Base-by-base conservation (phyloP, 2,329 filamentous ascomycete genomes). In the Thelonectria rubi region DNA sequence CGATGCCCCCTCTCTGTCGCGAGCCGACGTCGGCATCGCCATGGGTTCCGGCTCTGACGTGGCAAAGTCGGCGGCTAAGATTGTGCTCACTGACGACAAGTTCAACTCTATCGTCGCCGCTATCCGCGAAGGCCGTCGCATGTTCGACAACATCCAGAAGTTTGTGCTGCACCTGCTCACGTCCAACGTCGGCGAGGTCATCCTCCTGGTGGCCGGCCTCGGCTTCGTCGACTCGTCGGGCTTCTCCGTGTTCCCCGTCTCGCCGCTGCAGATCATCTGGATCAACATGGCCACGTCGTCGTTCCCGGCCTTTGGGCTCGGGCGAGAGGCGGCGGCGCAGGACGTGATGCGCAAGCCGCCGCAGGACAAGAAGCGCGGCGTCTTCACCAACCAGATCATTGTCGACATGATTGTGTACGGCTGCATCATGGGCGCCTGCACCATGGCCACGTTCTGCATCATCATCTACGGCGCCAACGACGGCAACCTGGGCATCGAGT, bases 221-320 rank as follows among this genome's bases (percentile, higher is more conserved):
- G 90, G 84, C 0, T 96, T 97, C 80, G 91, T 93, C 71, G 93
- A 97, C 72, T 67, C 77, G 2, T 80, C 82, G 10, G 84, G 86
- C 9, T 84, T 91, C 63, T 95, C 92, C 0, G 92, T 97, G 10
- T 97, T 96, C 76, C 93, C 93, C 5, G 86, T 97, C 46, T 88
- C 91, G 0, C 92, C 93, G 0, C 87, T 97, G 11, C 89, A 97
- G 70, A 94, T 97, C 65, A 85, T 97, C 61, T 97, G 92, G 93
- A 92, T 97, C 75, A 97, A 97, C 77, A 94, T 97, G 91, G 86
- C 95, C 57, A 97, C 93, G 0, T 94, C 91, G 42, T 91, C 90
- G 1, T 88, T 95, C 75, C 93, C 93, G 1, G 93, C 94, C 60
- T 95, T 97, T 80, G 93, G 93, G 45, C 86, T 97, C 1, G 92